Percentiles rank a stretch among this genome's conserved stretches.
phyloP scores from a whole-genome alignment of 1,284 basidiomycete species.

The Polyporus tsugae region DNA sequence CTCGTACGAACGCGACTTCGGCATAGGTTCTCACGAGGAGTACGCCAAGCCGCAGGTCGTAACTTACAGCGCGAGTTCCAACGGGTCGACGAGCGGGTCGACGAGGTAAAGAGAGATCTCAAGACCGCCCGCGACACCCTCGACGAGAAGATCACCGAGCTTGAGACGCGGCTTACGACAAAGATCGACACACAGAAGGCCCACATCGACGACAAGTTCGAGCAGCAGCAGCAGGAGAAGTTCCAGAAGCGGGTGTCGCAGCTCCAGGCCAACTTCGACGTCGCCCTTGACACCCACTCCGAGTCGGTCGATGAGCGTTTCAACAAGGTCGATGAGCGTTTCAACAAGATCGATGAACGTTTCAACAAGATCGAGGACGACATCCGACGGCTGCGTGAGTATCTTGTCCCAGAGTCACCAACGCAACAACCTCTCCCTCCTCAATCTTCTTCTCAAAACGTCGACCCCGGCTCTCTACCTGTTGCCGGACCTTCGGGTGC shows the following conservation, averaged over 20 bases:
- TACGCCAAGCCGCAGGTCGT: background rate
- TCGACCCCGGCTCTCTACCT: no score
- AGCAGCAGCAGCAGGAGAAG: background rate
- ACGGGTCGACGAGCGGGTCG: background rate
- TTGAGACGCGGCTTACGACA: background rate
- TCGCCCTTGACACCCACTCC: background rate
- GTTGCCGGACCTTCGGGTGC: no score
- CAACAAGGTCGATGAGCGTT: background rate
- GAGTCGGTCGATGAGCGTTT: background rate
- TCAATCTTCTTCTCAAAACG: no score
- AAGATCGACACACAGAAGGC: slow-evolving; percentile 1
- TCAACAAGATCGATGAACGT: background rate
- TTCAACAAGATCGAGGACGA: background rate
- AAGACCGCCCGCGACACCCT: background rate
- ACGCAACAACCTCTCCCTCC: no score
- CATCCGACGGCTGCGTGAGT: no score
- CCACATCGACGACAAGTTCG: background rate
- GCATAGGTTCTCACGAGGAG: background rate
- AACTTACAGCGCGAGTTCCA: background rate
- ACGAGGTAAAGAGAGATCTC: background rate
- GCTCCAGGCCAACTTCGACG: background rate
- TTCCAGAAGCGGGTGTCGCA: background rate
- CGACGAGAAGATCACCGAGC: slow-evolving; percentile 2
- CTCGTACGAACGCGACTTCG: slow-evolving; percentile 1
- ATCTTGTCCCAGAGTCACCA: no score